Base-by-base conservation (phyloP, 257 asterid species). In the Forsythia viridissima region DNA sequence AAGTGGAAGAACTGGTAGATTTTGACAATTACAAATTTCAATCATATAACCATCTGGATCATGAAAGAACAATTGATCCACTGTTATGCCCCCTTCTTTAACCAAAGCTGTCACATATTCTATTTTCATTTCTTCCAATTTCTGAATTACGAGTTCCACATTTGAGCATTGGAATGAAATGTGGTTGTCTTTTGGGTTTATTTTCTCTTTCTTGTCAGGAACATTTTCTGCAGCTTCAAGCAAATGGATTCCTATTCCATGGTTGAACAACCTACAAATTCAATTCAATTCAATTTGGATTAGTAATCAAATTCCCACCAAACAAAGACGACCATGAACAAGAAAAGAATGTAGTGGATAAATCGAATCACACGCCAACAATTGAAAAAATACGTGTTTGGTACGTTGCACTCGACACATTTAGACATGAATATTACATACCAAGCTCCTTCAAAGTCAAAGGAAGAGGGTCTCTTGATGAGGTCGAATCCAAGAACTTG, bases 141-240 rank as follows among this genome's bases (percentile, higher is more conserved):
- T 55, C 30, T 55, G 65, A 2, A 55, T 55, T 5, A 55, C 16
- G 24, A 55, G 65, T 55, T 55, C 24, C 65, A 55, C 16, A 55
- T 55, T 9, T n/a, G 65, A 1, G 65, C 65, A 55, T 21, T 82
- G 86, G 36, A 82, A 82, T 11, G 83, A 82, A 79, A 82, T 76
- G 78, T 82, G 86, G 76, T 82, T 82, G 16, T 79, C 81, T 78
- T 82, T 82, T 0, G 86, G 86, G 71, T 82, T 71, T 71, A 82
- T 79, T 42, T 12, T 34, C 6, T 51, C 65, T 65, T 74, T 79
- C 78, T 70, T 79, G 72, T 80, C 68, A 75, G 80, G 46, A 11
- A 63, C 72, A 4, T 80, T 80, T 41, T 82, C 77, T 41, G 65
- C 83, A 38, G 86, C 71, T 44, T 71, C 80, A 74, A 82, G 71